Base-by-base conservation (phyloP, 768 basidiomycete species). In the Phaffia australis region DNA sequence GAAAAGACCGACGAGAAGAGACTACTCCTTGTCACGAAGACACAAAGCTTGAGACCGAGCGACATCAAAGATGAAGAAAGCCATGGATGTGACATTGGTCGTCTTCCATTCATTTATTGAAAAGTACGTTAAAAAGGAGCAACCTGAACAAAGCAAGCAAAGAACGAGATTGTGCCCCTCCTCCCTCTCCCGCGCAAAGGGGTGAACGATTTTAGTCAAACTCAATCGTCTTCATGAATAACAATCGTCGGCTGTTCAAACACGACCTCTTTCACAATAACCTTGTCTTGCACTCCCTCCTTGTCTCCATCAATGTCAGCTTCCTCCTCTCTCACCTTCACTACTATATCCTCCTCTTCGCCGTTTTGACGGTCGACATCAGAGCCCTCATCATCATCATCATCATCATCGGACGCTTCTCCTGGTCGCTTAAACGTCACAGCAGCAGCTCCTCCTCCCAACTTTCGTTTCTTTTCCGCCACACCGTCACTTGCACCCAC, bases 381-480 rank as follows among this genome's bases (percentile, higher is more conserved):
- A 35, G 74, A 78, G 21, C 23, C 65, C 47, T 32, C 29, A 8
- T 56, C 65, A 30, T 63, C 61, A 2, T 64, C 67, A 3, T 68
- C 67, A 5, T 67, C 65, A 14, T 61, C 59, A 1, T 56, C 52
- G 19, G 52, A 52, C 64, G 80, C 82, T 64, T 83, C 83, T 9
- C 81, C 83, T 11, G 82, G 82, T 70, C 75, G 74, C 70, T 77
- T 78, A 73, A 85, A 84, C 47, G 81, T 77, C 21, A 93, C 75
- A 72, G 85, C 82, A 67, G 87, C 89, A 65, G 84, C 87, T 0
- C 92, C 84, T 21, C 73, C 73, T 23, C 63, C 74, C 35, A 94
- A 76, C 70, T 90, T 81, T 65, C 89, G 78, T 75, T 89, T 92
- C 80, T 90, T 91, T 58, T 85, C 71, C 1, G 84, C 84, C 16